Percentiles rank a stretch among this genome's conserved stretches.
These are phyloP conservation scores for Paspalum vaginatum DNA, from an alignment of 176 grass and related monocot species.

Conservation along the genomic window DNA sequence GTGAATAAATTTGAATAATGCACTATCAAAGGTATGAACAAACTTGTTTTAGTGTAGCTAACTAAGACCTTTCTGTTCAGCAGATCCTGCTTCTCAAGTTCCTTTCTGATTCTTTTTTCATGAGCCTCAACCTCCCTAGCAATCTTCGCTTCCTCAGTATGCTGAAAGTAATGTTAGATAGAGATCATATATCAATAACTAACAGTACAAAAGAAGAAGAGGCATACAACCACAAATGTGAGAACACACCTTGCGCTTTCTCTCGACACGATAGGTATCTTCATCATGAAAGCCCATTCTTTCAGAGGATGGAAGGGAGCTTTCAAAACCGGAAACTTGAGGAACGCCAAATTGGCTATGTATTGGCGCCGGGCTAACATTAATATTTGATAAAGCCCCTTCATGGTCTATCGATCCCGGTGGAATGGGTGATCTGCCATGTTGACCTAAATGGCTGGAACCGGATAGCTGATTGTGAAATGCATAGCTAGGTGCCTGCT, in stretches of 20 bases:
- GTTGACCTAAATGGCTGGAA: slow-evolving; percentile 62
- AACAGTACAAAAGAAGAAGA: slow-evolving; percentile 8
- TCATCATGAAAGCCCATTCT: slow-evolving; percentile 63
- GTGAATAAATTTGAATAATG: slow-evolving; percentile 26
- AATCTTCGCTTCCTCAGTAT: slow-evolving; percentile 89
- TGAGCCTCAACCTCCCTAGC: slow-evolving; percentile 91
- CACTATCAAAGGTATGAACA: slow-evolving; percentile 14
- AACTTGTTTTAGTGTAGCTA: slow-evolving; percentile 33
- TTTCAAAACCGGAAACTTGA: slow-evolving; percentile 59
- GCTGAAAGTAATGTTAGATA: slow-evolving; percentile 38
- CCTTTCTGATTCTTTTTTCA: slow-evolving; percentile 90
- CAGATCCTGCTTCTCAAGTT: slow-evolving; percentile 92
- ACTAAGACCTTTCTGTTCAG: slow-evolving; percentile 85
- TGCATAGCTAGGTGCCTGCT: slow-evolving; percentile 57
- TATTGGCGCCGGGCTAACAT: slow-evolving; percentile 41
- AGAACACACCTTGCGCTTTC: slow-evolving; percentile 78
- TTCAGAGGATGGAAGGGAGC: slow-evolving; percentile 56
- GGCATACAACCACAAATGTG: not conserved
- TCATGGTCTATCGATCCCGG: slow-evolving; percentile 57
- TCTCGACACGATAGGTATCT: slow-evolving; percentile 67
- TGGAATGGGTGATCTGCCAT: slow-evolving; percentile 47
- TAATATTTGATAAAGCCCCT: slow-evolving; percentile 49
- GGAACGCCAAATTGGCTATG: slow-evolving; percentile 57
- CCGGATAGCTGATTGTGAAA: slow-evolving; percentile 69
- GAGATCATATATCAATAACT: slow-evolving; percentile 25